Conservation (phyloP, 2,329 filamentous ascomycete genomes). For the Didymella keratinophila region DNA sequence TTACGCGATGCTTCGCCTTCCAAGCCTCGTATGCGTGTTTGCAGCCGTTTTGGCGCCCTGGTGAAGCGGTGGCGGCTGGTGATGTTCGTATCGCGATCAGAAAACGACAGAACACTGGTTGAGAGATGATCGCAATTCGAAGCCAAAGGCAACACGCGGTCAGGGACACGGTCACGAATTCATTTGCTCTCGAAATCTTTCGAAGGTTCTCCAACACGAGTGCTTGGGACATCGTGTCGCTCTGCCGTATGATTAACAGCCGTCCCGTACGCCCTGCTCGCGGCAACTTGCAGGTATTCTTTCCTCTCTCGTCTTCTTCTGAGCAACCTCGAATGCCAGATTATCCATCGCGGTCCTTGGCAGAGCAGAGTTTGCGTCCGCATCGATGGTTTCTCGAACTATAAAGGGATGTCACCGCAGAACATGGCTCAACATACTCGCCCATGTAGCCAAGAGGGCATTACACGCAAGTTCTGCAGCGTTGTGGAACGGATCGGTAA, state of each 20-base stretch:
- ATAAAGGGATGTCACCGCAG: background rate
- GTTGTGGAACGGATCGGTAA: background rate
- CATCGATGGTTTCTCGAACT: background rate
- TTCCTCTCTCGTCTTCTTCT: background rate
- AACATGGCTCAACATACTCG: background rate
- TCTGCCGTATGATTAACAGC: conserved; percentile 2
- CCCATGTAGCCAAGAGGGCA: background rate
- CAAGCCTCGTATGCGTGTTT: background rate
- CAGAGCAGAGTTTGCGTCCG: background rate
- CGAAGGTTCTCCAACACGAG: background rate
- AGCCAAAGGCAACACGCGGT: background rate
- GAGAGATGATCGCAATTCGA: background rate
- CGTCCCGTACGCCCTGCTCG: background rate
- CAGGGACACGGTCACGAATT: background rate
- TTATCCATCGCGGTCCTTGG: background rate
- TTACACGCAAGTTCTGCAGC: background rate
- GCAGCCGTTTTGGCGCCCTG: background rate
- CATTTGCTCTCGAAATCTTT: background rate
- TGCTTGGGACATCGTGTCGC: background rate
- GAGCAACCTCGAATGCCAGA: background rate
- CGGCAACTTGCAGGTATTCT: background rate
- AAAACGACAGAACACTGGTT: background rate
- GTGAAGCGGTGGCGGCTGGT: background rate
- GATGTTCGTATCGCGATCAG: background rate
- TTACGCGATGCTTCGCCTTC: background rate